Percentiles rank a stretch among this genome's conserved stretches.
Conservation (phyloP, 2,329 filamentous ascomycete species). For the Beauveria sp. region DNA sequence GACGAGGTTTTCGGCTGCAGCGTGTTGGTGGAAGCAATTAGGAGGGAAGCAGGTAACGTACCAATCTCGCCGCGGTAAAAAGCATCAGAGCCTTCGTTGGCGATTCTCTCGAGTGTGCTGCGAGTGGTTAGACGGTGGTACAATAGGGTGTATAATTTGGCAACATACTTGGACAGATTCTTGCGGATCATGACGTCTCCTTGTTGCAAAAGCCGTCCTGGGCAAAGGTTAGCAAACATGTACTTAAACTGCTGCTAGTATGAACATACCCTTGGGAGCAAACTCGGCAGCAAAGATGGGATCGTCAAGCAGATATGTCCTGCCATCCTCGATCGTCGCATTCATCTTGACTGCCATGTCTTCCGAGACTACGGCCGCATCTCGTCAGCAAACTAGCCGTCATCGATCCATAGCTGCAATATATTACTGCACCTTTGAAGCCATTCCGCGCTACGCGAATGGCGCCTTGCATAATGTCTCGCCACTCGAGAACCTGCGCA, state of each 20-base stretch:
- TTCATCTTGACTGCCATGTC: slow-evolving; percentile 72
- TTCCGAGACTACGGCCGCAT: slow-evolving; percentile 45
- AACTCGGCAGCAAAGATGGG: slow-evolving; percentile 82
- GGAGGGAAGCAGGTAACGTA: slow-evolving; percentile 12
- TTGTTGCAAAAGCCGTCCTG: slow-evolving; percentile 56
- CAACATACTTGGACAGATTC: slow-evolving; percentile 56
- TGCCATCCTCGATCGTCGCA: slow-evolving; percentile 18
- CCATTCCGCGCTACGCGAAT: slow-evolving; percentile 66
- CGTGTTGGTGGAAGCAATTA: slow-evolving; percentile 12
- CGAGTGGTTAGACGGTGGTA: slow-evolving; percentile 1
- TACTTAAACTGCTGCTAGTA: not conserved
- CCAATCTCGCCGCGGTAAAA: slow-evolving; percentile 67
- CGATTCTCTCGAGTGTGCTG: slow-evolving; percentile 67
- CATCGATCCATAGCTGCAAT: not conserved
- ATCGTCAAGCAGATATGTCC: slow-evolving; percentile 65
- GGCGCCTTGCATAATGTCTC: slow-evolving; percentile 63
- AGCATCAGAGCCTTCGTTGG: slow-evolving; percentile 59
- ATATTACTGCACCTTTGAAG: slow-evolving; percentile 41
- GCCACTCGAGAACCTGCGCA: slow-evolving; percentile 53
- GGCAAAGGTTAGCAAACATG: not conserved
- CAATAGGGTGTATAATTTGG: not conserved
- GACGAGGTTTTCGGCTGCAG: slow-evolving; percentile 63
- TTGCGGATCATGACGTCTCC: slow-evolving; percentile 75
- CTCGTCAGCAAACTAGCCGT: no score
- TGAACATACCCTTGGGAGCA: slow-evolving; percentile 58